Conservation (phyloP, 768 basidiomycete species). For the Agaricus subrufescens region DNA sequence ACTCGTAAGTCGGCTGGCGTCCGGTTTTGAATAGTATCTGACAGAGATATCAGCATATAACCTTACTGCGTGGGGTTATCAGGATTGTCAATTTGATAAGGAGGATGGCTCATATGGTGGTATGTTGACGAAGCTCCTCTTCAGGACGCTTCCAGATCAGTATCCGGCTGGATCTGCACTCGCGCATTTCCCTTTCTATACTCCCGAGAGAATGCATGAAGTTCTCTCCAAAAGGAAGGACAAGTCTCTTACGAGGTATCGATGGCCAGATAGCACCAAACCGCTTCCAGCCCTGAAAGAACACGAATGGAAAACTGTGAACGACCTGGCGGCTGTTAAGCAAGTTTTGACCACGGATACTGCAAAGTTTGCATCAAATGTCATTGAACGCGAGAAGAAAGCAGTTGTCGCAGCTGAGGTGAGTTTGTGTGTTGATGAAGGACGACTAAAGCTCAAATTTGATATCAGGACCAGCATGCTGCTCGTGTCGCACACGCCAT, state of each 20-base stretch:
- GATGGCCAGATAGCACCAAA: conserved; percentile 31
- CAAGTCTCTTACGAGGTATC: conserved; percentile 41
- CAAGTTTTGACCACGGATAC: conserved; percentile 24
- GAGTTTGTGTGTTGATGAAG: background rate
- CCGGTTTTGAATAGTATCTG: background rate
- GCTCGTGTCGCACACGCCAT: conserved; percentile 11
- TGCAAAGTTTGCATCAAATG: conserved; percentile 25
- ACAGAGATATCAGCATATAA: conserved; percentile 47
- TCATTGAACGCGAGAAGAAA: conserved; percentile 26
- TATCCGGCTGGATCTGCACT: conserved; percentile 64
- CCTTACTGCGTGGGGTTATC: conserved; percentile 75
- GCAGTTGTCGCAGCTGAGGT: conserved; percentile 17
- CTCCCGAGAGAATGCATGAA: conserved; percentile 45
- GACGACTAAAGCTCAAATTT: no score
- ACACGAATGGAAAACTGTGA: conserved; percentile 20
- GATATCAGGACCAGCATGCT: no score
- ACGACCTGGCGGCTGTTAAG: conserved; percentile 28
- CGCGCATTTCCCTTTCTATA: conserved; percentile 79
- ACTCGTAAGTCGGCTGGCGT: conserved; percentile 48
- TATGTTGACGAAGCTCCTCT: conserved; percentile 67
- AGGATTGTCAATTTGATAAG: conserved; percentile 60
- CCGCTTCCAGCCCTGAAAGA: conserved; percentile 2
- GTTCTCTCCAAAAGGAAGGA: conserved; percentile 28
- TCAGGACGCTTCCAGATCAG: conserved; percentile 63
- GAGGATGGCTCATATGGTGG: conserved; percentile 74